phyloP scores from a whole-genome alignment of 2,329 filamentous ascomycete genomes.

The Chaetomiaceae sp. region DNA sequence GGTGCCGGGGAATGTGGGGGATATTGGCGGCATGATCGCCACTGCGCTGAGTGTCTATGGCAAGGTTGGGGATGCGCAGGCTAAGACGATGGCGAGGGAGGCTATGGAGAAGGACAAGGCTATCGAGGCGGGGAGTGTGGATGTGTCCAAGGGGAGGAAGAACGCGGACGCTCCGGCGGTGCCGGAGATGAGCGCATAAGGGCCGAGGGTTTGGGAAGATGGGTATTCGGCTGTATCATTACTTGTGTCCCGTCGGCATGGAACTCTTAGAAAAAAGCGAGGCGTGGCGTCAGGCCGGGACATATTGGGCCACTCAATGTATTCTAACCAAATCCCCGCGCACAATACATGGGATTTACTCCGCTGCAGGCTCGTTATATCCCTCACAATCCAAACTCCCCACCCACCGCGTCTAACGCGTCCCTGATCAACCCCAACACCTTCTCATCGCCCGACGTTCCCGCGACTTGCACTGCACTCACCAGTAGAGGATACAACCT shows the following conservation, averaged over 20 bases:
- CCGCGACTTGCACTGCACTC: slow-evolving; percentile 56
- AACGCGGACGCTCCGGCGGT: neutral
- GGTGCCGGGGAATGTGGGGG: slow-evolving; percentile 93
- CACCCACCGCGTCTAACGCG: slow-evolving; percentile 59
- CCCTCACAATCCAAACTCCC: slow-evolving; percentile 43
- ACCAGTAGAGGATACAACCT: slow-evolving; percentile 75
- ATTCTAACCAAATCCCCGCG: slow-evolving; percentile 7
- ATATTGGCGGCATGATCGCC: slow-evolving; percentile 95
- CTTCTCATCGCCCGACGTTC: slow-evolving; percentile 54
- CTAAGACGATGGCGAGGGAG: slow-evolving; percentile 59
- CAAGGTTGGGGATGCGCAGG: slow-evolving; percentile 80
- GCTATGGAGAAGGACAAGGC: slow-evolving; percentile 34
- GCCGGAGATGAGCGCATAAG: neutral
- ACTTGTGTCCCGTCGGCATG: slow-evolving; percentile 1
- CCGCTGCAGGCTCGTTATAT: no score
- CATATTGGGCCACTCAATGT: slow-evolving; percentile 12
- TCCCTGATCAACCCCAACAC: slow-evolving; percentile 54
- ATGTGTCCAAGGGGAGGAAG: neutral
- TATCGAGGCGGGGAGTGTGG: slow-evolving; percentile 19
- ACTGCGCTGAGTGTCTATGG: slow-evolving; percentile 93
- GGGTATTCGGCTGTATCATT: slow-evolving; percentile 5
- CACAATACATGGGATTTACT: neutral
- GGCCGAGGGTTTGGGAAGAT: neutral
- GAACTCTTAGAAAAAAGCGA: slow-evolving; percentile 1
- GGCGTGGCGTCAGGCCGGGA: slow-evolving; percentile 16